Percentiles rank a stretch among this genome's conserved stretches.
These are phyloP conservation scores for Alternaria brassicicola DNA, from an alignment of 2,329 filamentous ascomycete species.

Conservation along the genomic window DNA sequence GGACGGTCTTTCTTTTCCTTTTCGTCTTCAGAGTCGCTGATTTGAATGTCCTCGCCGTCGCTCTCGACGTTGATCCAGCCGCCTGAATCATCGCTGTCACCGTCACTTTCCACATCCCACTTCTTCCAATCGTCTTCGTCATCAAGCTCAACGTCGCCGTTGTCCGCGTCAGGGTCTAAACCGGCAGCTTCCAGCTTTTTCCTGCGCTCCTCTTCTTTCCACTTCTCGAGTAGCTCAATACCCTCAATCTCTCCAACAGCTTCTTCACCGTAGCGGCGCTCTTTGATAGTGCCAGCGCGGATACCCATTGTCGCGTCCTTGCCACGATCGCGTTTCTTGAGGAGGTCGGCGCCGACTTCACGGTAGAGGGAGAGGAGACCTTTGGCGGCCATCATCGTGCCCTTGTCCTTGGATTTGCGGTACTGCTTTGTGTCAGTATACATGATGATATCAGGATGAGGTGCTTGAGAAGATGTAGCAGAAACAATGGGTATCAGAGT, in stretches of 20 bases:
- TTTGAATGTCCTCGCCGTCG: slow-evolving; percentile 76
- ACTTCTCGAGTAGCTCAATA: slow-evolving; percentile 86
- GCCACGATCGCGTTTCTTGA: slow-evolving; percentile 88
- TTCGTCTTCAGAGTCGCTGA: slow-evolving; percentile 76
- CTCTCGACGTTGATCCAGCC: slow-evolving; percentile 93
- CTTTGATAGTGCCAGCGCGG: slow-evolving; percentile 73
- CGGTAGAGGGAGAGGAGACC: slow-evolving; percentile 89
- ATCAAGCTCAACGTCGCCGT: slow-evolving; percentile 65
- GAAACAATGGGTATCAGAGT: slow-evolving; percentile 61
- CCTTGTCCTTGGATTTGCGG: slow-evolving; percentile 96
- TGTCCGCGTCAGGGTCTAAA: slow-evolving; percentile 65
- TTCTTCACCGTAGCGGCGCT: slow-evolving; percentile 83
- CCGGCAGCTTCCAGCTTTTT: slow-evolving; percentile 73
- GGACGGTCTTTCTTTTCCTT: slow-evolving; percentile 59
- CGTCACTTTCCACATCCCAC: slow-evolving; percentile 66
- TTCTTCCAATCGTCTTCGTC: slow-evolving; percentile 62
- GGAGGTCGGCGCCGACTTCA: slow-evolving; percentile 85
- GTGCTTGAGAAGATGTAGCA: slow-evolving; percentile 14
- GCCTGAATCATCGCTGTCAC: slow-evolving; percentile 72
- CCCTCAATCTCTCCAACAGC: slow-evolving; percentile 86
- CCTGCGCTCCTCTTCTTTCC: slow-evolving; percentile 88
- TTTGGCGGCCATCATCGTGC: slow-evolving; percentile 98
- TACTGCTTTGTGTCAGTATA: slow-evolving; percentile 56
- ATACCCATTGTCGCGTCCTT: slow-evolving; percentile 88
- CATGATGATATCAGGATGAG: neutral